phyloP scores from a whole-genome alignment of 2,329 filamentous ascomycete genomes.

The Exophiala xenobiotica region DNA sequence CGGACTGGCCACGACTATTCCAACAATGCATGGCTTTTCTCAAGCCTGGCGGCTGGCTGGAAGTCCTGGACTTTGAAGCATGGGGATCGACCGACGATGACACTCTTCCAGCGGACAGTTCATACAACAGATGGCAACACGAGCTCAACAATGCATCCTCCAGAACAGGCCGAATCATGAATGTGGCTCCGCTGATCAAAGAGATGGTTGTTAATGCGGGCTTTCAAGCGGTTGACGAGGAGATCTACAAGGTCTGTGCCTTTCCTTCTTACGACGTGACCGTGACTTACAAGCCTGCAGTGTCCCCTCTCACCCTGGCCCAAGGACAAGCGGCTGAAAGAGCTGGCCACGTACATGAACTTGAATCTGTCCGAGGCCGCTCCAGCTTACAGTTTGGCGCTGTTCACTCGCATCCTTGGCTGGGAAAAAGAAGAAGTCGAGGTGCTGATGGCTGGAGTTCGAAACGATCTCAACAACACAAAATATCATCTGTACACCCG shows the following conservation, averaged over 20 bases:
- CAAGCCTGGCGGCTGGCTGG: conserved; percentile 34
- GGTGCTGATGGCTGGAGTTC: conserved; percentile 40
- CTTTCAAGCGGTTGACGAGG: conserved; percentile 30
- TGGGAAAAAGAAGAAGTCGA: conserved; percentile 38
- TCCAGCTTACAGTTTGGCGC: conserved; percentile 41
- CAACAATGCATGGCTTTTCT: conserved; percentile 31
- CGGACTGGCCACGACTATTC: conserved; percentile 33
- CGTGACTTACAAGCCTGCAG: background rate
- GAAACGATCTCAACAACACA: conserved; percentile 31
- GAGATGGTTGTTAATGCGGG: conserved; percentile 30
- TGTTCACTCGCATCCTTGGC: conserved; percentile 40
- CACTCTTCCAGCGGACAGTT: conserved; percentile 28
- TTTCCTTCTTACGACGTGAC: background rate
- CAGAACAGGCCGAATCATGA: conserved; percentile 20
- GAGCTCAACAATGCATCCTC: conserved; percentile 19
- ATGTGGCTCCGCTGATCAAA: conserved; percentile 23
- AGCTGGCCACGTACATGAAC: conserved; percentile 33
- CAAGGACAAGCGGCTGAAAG: conserved; percentile 32
- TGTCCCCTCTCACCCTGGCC: conserved; percentile 32
- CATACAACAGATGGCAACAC: conserved; percentile 20
- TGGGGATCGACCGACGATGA: conserved; percentile 35
- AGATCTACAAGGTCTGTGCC: conserved; percentile 29
- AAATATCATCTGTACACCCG: conserved; percentile 21
- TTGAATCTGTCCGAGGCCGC: conserved; percentile 36
- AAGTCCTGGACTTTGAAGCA: conserved; percentile 34